Conservation (phyloP, 2,329 filamentous ascomycete genomes). For the Clarireedia paspali region DNA sequence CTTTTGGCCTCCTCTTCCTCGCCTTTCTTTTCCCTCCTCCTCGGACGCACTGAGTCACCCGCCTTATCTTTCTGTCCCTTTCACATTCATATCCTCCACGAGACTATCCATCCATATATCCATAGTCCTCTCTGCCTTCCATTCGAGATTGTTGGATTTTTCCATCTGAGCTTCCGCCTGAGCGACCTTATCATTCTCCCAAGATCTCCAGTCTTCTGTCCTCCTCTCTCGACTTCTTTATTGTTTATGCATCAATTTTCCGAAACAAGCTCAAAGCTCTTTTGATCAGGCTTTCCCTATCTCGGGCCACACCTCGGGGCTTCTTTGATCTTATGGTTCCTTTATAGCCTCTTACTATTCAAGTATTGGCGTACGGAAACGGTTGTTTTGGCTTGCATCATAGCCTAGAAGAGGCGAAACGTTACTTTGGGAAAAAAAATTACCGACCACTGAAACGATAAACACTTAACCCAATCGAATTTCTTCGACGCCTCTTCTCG, state of each 20-base stretch:
- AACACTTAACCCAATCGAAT: neutral
- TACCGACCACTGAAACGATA: too few relatives aligned
- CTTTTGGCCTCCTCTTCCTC: neutral
- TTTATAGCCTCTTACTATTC: neutral
- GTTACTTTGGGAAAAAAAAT: too few relatives aligned
- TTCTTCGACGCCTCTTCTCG: neutral
- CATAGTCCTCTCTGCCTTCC: neutral
- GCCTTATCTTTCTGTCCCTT: neutral
- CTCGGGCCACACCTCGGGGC: neutral
- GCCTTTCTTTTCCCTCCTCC: neutral
- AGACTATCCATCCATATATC: neutral
- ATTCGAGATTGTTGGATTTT: neutral
- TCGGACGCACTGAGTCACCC: neutral
- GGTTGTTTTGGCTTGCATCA: conserved; percentile 1
- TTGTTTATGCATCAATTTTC: neutral
- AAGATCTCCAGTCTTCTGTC: neutral
- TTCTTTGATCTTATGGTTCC: neutral
- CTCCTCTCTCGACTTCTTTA: neutral
- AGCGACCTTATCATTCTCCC: too few relatives aligned
- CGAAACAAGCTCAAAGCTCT: neutral
- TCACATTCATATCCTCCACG: neutral
- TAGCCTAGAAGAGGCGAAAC: neutral
- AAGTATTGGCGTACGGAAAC: neutral
- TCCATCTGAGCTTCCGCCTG: too few relatives aligned
- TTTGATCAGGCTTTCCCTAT: neutral